Percentiles rank a stretch among this genome's conserved stretches.
These are phyloP conservation scores for Trifolium repens DNA, from an alignment of 306 rosid genomes.

Conservation along the genomic window DNA sequence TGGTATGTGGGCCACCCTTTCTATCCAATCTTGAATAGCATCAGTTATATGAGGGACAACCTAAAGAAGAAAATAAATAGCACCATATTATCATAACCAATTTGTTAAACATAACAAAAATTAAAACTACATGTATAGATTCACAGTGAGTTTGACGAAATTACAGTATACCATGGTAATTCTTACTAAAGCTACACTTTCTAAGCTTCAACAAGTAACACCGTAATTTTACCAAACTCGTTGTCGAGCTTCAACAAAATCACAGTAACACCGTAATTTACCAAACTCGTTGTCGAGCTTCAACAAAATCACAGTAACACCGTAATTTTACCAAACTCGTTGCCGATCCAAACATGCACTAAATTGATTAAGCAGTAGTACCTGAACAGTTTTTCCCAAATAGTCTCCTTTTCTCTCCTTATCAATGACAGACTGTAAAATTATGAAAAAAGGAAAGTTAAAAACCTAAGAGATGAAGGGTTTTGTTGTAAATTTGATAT, in stretches of 20 bases:
- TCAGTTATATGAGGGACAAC: slow-evolving; percentile 88
- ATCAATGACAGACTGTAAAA: slow-evolving; percentile 65
- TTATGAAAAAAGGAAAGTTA: slow-evolving; percentile 22
- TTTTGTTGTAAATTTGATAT: slow-evolving; percentile 1
- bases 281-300: background rate
- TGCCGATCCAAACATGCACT: background rate
- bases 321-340: background rate
- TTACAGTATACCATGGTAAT: background rate
- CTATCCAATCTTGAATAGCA: slow-evolving; percentile 92
- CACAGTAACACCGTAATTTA: background rate
- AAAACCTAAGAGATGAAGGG: slow-evolving; percentile 17
- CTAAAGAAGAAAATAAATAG: slow-evolving; percentile 46
- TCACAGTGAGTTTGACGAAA: background rate
- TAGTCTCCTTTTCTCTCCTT: slow-evolving; percentile 88
- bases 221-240: background rate
- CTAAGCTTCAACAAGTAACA: background rate
- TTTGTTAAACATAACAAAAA: slow-evolving; percentile 26
- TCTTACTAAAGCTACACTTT: background rate
- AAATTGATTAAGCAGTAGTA: slow-evolving; percentile 34
- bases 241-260: background rate
- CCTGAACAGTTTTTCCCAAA: slow-evolving; percentile 91
- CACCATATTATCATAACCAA: slow-evolving; percentile 29
- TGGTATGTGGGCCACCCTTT: slow-evolving; percentile 78
- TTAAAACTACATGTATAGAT: background rate
- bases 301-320: slow-evolving; percentile 4